phyloP scores from a whole-genome alignment of 2,329 filamentous ascomycete species.

The Ophiostoma populinum region DNA sequence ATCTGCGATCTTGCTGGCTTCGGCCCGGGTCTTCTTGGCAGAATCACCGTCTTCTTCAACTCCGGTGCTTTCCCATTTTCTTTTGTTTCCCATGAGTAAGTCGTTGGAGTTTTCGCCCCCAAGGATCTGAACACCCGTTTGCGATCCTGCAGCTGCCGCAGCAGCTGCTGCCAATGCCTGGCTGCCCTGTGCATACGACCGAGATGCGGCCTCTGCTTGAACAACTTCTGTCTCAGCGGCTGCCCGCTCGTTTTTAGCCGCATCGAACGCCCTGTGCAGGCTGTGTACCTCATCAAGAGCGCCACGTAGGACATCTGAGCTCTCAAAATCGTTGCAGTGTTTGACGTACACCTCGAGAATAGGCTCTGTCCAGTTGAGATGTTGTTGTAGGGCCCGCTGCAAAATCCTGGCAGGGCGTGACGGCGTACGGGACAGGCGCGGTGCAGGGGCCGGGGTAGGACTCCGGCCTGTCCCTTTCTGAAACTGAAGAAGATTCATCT shows the following conservation, averaged over 20 bases:
- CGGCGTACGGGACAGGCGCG: slow-evolving; percentile 43
- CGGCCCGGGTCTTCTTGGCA: slow-evolving; percentile 50
- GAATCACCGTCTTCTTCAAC: slow-evolving; percentile 28
- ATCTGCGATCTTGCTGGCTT: slow-evolving; percentile 17
- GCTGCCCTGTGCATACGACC: slow-evolving; percentile 1
- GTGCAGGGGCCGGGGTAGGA: slow-evolving; percentile 26
- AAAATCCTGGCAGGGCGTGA: slow-evolving; percentile 60
- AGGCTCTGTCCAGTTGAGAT: slow-evolving; percentile 61
- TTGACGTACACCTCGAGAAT: slow-evolving; percentile 56
- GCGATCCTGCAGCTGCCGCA: no score
- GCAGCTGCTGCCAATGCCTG: no score
- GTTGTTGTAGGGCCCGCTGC: slow-evolving; percentile 46
- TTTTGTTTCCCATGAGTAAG: slow-evolving; percentile 42
- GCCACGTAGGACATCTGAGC: slow-evolving; percentile 53
- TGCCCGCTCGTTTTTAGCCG: slow-evolving; percentile 22
- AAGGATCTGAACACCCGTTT: no score
- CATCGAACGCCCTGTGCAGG: slow-evolving; percentile 41
- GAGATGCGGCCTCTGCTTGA: slow-evolving; percentile 16
- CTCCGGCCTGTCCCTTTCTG: slow-evolving; percentile 33
- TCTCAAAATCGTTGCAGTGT: slow-evolving; percentile 83
- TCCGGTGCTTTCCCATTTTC: slow-evolving; percentile 51
- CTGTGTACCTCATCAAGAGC: slow-evolving; percentile 60
- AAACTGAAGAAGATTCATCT: slow-evolving; percentile 47
- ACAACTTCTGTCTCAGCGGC: slow-evolving; percentile 7
- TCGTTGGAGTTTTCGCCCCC: no score